phyloP scores from a whole-genome alignment of 176 grass and related monocot species.

The Raddia distichophylla region DNA sequence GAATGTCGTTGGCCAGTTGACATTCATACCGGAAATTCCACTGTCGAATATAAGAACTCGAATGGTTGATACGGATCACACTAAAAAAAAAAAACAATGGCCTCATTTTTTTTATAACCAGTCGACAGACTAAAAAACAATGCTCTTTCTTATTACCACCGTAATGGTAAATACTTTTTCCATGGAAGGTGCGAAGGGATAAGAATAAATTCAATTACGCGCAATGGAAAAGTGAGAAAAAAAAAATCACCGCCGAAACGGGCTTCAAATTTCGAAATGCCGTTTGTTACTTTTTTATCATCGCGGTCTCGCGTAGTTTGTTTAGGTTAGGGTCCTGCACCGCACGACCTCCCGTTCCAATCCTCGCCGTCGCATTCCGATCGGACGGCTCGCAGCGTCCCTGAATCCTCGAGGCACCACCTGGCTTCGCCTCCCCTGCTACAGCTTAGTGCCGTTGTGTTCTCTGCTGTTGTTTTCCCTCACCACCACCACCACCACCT shows the following conservation, averaged over 20 bases:
- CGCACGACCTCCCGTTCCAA: neutral
- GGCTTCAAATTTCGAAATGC: slow-evolving; percentile 34
- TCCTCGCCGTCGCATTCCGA: neutral
- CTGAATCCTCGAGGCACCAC: slow-evolving; percentile 14
- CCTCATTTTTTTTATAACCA: too few relatives aligned
- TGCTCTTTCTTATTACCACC: neutral
- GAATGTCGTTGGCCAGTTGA: slow-evolving; percentile 5
- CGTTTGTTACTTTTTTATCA: slow-evolving; percentile 39
- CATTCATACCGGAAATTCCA: too few relatives aligned
- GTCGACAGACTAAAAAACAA: neutral
- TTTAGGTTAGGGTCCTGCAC: slow-evolving; percentile 29
- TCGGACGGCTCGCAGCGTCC: neutral
- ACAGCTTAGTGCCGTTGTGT: slow-evolving; percentile 22
- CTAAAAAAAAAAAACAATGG: too few relatives aligned
- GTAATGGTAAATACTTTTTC: neutral
- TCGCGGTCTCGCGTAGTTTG: neutral
- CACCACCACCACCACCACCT: slow-evolving; percentile 40
- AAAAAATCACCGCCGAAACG: slow-evolving; percentile 5
- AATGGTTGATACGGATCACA: neutral
- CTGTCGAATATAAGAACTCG: neutral
- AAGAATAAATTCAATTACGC: neutral
- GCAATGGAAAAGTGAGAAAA: neutral
- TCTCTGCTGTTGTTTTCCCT: neutral
- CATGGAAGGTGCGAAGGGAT: neutral
- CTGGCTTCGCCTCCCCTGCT: slow-evolving; percentile 33